Conservation (phyloP, 2,329 filamentous ascomycete genomes). For the Diatrype stigma region DNA sequence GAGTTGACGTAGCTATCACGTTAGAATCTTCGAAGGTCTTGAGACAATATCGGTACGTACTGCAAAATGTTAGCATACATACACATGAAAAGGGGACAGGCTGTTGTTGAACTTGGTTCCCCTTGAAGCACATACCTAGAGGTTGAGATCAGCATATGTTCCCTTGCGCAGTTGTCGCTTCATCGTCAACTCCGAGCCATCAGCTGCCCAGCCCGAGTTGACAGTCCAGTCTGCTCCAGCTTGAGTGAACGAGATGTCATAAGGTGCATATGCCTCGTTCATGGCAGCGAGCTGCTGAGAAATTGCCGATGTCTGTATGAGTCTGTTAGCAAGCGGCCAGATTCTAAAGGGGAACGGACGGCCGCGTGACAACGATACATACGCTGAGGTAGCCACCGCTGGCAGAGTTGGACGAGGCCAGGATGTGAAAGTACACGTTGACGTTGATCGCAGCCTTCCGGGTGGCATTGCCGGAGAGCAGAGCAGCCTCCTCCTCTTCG, state of each 20-base stretch:
- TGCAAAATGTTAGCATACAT: not conserved
- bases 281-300: slow-evolving; percentile 39
- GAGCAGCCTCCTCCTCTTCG: slow-evolving; percentile 17
- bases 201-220: slow-evolving; percentile 43
- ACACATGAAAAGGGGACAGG: not conserved
- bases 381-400: slow-evolving; percentile 34
- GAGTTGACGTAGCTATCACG: slow-evolving; percentile 31
- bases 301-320: slow-evolving; percentile 31
- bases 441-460: slow-evolving; percentile 26
- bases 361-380: slow-evolving; percentile 6
- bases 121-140: slow-evolving; percentile 33
- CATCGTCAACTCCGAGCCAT: slow-evolving; percentile 37
- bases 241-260: slow-evolving; percentile 42
- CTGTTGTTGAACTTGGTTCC: not conserved
- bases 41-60: not conserved
- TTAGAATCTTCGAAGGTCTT: not conserved
- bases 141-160: slow-evolving; percentile 40
- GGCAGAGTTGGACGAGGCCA: slow-evolving; percentile 25
- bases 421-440: slow-evolving; percentile 36
- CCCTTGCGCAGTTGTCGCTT: slow-evolving; percentile 43
- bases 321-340: slow-evolving; percentile 8
- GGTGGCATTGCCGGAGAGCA: slow-evolving; percentile 16
- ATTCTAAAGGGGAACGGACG: not conserved
- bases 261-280: slow-evolving; percentile 39
- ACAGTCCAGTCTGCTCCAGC: slow-evolving; percentile 40